Percentiles rank a stretch among this genome's conserved stretches.
These are phyloP conservation scores for Fraxinus excelsior DNA, from an alignment of 257 asterid species.

Conservation along the genomic window DNA sequence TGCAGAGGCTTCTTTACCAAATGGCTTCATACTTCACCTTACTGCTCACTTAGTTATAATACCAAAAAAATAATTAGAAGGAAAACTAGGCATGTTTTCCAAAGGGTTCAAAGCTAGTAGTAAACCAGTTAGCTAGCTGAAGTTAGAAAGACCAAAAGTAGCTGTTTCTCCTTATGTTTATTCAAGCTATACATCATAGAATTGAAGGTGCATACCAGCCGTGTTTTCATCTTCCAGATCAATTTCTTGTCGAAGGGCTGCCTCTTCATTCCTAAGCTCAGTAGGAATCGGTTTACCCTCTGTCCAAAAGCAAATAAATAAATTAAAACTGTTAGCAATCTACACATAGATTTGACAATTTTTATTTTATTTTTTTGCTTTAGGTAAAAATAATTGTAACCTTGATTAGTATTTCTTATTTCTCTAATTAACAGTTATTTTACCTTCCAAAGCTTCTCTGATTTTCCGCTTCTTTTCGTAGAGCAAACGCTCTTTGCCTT, in stretches of 20 bases:
- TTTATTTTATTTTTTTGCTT: neutral
- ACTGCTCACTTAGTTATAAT: too few relatives aligned
- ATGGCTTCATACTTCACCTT: too few relatives aligned
- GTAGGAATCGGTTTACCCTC: slow-evolving; percentile 99
- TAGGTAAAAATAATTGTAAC: neutral
- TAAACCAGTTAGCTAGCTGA: too few relatives aligned
- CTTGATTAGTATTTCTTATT: neutral
- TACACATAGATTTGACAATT: neutral
- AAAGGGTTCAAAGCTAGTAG: too few relatives aligned
- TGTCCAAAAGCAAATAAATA: slow-evolving; percentile 22
- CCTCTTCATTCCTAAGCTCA: slow-evolving; percentile 94
- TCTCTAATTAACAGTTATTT: neutral
- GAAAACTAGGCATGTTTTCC: too few relatives aligned
- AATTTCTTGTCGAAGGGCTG: slow-evolving; percentile 85
- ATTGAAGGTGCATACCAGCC: slow-evolving; percentile 46
- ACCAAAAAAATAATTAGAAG: too few relatives aligned
- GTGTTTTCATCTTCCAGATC: slow-evolving; percentile 92
- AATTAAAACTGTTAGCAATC: neutral
- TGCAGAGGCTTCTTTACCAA: too few relatives aligned
- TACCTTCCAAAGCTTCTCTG: slow-evolving; percentile 79
- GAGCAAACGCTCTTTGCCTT: slow-evolving; percentile 78
- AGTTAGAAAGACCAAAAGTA: too few relatives aligned
- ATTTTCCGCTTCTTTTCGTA: slow-evolving; percentile 91
- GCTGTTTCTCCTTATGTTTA: neutral
- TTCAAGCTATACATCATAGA: neutral